Evolutionary conservation across 2,329 filamentous ascomycete genomes (phyloP), one percentile per base, ranked within the genome.

Genomic region (Diaporthe citri): DNA sequence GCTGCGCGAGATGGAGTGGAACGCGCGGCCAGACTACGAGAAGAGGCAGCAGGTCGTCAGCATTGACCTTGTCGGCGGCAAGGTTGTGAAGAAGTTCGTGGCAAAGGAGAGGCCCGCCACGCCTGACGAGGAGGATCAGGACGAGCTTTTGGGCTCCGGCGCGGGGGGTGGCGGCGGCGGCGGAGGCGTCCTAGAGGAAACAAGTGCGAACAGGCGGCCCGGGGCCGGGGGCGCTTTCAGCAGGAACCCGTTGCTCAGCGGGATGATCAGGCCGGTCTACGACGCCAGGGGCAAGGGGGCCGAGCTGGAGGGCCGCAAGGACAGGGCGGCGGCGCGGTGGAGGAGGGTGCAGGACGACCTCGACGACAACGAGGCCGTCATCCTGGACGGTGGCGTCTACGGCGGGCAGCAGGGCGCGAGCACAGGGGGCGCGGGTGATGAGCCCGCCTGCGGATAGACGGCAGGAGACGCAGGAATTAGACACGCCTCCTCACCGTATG

Each of bases 1-100:
- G 4, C 84, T 97, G 78, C 87, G 95, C 7, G 95, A 97, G 83
- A 92, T 97, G 88, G 94, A 97, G 80, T 97, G 95, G 92, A 94
- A 93, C 78, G 92, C 93, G 5, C 87, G 90, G 70, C 95, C 95
- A 0, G 96, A 97, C 77, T 98, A 95, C 83, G 96, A 98, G 86
- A 97, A 96, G 88, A 90, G 94, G 75, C 91, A 90, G 79, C 93
- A 97, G 76, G 93, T 98, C 1, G 90, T 97, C 78, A 96, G 94
- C 80, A 94, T 98, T 76, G 95, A 98, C 81, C 85, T 98, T 0
- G 92, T 92, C 12, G 93, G 93, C 0, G 93, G 93, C 25, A 95
- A 93, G 79, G 91, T 97, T 3, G 92, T 97, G 6, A 91, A 90
- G 75, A 90, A 90, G 78, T 94, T 94, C 89, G 90, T 89, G 22